Evolutionary conservation across 2,329 filamentous ascomycete genomes (phyloP).

Genomic region (Colletotrichum agaves): DNA sequence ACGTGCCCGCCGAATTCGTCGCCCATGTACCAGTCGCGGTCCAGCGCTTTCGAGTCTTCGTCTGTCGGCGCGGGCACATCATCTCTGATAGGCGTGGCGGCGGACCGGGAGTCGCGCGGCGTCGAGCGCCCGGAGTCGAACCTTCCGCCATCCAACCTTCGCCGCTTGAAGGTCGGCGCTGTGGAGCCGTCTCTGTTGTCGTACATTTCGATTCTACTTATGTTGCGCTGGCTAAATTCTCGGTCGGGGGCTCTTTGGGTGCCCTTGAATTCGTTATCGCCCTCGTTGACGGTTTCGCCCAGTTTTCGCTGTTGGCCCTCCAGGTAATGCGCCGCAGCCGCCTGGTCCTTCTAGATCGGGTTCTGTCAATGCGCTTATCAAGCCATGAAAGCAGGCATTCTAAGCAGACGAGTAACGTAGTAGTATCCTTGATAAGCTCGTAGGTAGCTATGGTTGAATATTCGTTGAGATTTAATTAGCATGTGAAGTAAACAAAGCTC

Average conservation of each 20-base stretch:
- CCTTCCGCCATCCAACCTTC: conserved; percentile 66
- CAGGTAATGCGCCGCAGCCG: no score
- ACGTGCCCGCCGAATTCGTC: conserved; percentile 85
- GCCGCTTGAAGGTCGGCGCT: conserved; percentile 68
- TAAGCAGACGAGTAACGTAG: no score
- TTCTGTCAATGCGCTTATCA: no score
- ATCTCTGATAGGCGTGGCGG: conserved; percentile 55
- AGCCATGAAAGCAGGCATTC: no score
- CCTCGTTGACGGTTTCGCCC: not conserved
- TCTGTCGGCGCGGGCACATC: conserved; percentile 69
- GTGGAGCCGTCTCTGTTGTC: conserved; percentile 44
- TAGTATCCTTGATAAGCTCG: no score
- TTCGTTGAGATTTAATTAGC: not conserved
- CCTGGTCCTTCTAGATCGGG: no score
- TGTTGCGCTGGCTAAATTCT: not conserved
- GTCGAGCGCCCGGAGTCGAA: conserved; percentile 49
- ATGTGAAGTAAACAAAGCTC: conserved; percentile 9
- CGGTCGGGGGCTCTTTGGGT: not conserved
- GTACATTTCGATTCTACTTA: conserved; percentile 40
- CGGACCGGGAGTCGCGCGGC: conserved; percentile 54
- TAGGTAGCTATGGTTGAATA: not conserved
- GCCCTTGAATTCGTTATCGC: not conserved
- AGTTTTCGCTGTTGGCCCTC: no score
- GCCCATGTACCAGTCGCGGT: conserved; percentile 92
- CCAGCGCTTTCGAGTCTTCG: conserved; percentile 79